Evolutionary conservation across 2,329 filamentous ascomycete species (phyloP), one percentile per base, ranked within the genome.

Genomic region (Verticillium isaacii): DNA sequence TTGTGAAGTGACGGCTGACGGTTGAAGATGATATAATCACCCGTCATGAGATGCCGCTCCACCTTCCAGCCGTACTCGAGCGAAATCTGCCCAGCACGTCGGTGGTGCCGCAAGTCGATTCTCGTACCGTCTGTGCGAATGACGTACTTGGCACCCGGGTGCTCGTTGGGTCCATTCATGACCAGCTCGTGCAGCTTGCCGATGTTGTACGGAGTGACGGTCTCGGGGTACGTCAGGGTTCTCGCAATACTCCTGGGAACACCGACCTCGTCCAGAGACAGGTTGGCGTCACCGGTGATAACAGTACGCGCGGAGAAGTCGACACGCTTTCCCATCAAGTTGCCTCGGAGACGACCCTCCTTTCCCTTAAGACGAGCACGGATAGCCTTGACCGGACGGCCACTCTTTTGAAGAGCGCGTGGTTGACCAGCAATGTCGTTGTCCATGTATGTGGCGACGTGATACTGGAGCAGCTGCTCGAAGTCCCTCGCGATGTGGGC

Each of bases 231-330:
- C 0, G 95, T 99, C 64, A 99, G 77, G 1, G 91, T 97, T 69
- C 90, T 86, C 4, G 96, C 96, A 69, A 97, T 99, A 72, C 91
- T 96, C 70, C 91, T 87, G 37, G 95, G 95, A 54, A 99, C 95
- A 77, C 96, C 95, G 65, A 99, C 96, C 80, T 99, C 93, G 71
- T 99, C 94, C 32, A 99, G 84, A 32, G 93, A 97, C 68, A 99
- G 80, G 73, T 98, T 99, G 63, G 95, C 95, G 73, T 99, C 95
- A 80, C 95, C 95, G 59, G 96, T 99, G 75, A 99, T 99, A 80
- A 99, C 95, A 36, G 96, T 99, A 89, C 95, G 95, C 41, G 96
- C 96, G 0, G 96, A 99, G 73, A 99, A 99, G 74, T 99, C 95
- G 64, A 99, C 95, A 87, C 93, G 93, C 80, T 99, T 99, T 66